Base-by-base conservation (phyloP, 805 yeast genomes). In the Suhomyces prunicola region DNA sequence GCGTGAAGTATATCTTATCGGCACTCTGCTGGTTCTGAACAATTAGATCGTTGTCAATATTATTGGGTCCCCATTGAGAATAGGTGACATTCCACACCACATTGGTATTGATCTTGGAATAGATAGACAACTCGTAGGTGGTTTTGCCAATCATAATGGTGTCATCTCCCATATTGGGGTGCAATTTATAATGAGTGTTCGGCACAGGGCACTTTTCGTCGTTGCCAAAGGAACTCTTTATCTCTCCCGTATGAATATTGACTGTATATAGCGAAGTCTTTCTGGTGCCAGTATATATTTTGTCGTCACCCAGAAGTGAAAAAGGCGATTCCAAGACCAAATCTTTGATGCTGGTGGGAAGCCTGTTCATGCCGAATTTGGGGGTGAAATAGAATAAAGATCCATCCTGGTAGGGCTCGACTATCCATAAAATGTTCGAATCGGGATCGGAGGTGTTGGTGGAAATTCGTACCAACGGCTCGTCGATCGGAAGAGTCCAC, bases 41-140 rank as follows among this genome's bases (percentile, higher is more conserved):
- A 2, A 74, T 75, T 42, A 83, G 67, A 58, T 82, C 86, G 44
- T 71, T 73, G 67, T 93, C 96, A 50, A 91, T 73, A 58, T 89
- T 85, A 67, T 93, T 93, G 45, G 96, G 96, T 8, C 94, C 96
- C 97, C 97, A 94, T 36, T 86, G 79, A 1, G 96, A 79, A 64
- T 87, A 91, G 0, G 92, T 85, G 15, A 94, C 88, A 62, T 90
- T 88, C 94, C 97, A 92, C 1, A 85, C 81, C 2, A 71, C 59
- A 51, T 65, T 66, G 0, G 86, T 72, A 55, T 83, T 83, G 54
- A 82, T 79, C 59, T 80, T 83, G 2, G 94, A 85, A 64, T 90
- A 87, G n/a, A 94, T 93, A 0, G 84, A 75, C 42, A 88, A 72
- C 58, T 86, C 88, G 63, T 85, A 88, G 0, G 84, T 83, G 0